These are phyloP conservation scores for Hygrocybe punicea DNA, from an alignment of 768 basidiomycete species.

Conservation along the genomic window DNA sequence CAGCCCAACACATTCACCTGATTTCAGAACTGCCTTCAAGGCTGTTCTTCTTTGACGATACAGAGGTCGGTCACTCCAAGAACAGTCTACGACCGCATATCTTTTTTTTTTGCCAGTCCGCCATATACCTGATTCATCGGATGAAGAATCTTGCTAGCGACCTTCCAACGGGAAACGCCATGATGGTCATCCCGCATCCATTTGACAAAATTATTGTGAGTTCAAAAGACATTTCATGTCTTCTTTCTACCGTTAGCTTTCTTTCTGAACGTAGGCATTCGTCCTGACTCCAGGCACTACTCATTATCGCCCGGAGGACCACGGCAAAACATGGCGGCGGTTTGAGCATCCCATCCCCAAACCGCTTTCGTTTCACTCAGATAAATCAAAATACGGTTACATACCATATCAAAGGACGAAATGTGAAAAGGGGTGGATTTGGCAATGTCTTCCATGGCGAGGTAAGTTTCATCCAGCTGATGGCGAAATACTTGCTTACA, in stretches of 20 bases:
- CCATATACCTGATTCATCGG: conserved; percentile 83
- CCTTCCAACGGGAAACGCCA: conserved; percentile 55
- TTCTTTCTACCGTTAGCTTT: background rate
- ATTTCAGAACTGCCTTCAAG: conserved; percentile 72
- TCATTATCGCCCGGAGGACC: conserved; percentile 87
- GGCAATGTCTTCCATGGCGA: conserved; percentile 64
- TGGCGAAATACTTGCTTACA: conserved; percentile 4
- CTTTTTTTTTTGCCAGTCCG: conserved; percentile 35
- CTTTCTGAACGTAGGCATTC: conserved; percentile 62
- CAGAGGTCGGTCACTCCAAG: conserved; percentile 51
- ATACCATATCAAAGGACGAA: conserved; percentile 75
- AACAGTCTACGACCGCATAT: conserved; percentile 3
- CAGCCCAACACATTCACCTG: conserved; percentile 49
- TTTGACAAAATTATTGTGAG: conserved; percentile 72
- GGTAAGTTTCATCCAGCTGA: conserved; percentile 39
- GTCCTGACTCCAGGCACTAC: conserved; percentile 65
- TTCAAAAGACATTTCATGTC: background rate
- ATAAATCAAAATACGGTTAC: conserved; percentile 62
- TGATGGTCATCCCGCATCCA: conserved; percentile 83
- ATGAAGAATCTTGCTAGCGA: conserved; percentile 67
- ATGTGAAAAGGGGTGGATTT: conserved; percentile 59
- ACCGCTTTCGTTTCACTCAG: conserved; percentile 87
- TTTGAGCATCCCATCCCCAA: conserved; percentile 56
- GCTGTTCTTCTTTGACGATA: conserved; percentile 92
- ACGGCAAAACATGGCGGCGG: conserved; percentile 81